Evolutionary conservation across 768 basidiomycete species (phyloP), one percentile per base, ranked within the genome.

Genomic region (Suillus bovinus): DNA sequence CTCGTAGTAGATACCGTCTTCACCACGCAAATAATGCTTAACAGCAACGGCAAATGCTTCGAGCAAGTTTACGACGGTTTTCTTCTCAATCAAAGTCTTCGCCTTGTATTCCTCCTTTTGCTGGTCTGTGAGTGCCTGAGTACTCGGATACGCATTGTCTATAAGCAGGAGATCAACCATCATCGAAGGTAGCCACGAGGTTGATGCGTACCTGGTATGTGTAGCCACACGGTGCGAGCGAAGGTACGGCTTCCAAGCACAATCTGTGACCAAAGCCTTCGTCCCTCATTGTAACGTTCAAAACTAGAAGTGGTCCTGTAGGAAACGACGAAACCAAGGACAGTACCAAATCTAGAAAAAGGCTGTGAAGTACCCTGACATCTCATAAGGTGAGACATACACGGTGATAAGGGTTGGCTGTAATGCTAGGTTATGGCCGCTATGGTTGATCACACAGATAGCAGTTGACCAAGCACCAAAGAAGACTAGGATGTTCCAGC

Each of bases 241-340:
- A 89, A 79, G 3, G 82, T 85, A 42, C 88, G 81, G 68, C 69
- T 78, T 69, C 67, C 76, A 33, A 85, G 71, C 52, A 85, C 82
- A n/a, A 90, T 86, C 64, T 86, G 83, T 4, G 86, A 86, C 89
- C 89, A 91, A 6, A 85, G 74, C 57, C 81, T 75, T 59, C 89
- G 76, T 27, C 89, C 89, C 67, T 91, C 89, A 61, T 90, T 90
- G 72, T 90, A 90, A n/a, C 87, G 77, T 70, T 89, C 88, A 66
- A 88, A 89, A 42, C 86, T 87, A 5, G 88, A 85, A 13, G 86
- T 89, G 11, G 88, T 89, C 62, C 88, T 72, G 71, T 88, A 89
- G 0, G 87, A 87, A 58, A 90, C 84, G 39, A 90, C 83, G 65
- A 90, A 90, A 80, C 89, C 89, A 27, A 90, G 78, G 1, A 90